Evolutionary conservation across 1,284 basidiomycete genomes (phyloP), one percentile per base, ranked within the genome.

Genomic region (Blastosporella zonata): DNA sequence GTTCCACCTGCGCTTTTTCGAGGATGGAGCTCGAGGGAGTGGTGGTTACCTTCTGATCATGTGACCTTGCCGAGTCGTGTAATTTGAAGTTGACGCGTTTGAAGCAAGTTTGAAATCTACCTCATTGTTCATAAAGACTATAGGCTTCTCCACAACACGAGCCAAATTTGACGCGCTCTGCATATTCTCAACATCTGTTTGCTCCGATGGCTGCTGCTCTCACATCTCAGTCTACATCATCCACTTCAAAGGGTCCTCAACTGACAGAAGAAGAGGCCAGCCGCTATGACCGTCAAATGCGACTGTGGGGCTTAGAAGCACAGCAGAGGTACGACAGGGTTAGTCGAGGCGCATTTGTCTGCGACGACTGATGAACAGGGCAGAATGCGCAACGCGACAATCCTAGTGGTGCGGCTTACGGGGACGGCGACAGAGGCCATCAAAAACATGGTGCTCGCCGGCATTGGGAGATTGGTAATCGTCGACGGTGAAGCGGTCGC

Each of bases 231-330:
- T 34, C 46, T 21, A 38, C 41, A 28, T 48, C 50, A n/a, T 49
- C 48, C 12, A 25, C 27, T 46, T 43, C 54, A 33, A 36, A 53
- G 21, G 41, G n/a, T 7, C 53, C 43, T 12, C 50, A 55, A 31
- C 65, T 75, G 44, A 75, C 74, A 37, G 74, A 77, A 54, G 75
- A 76, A 58, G 74, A 77, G 59, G 73, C 73, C 13, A 74, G 69
- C 29, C 71, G 97, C 23, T 98, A 99, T 67, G 96, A 98, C 69
- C 86, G 96, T 33, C 96, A 98, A 70, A 97, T 99, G 72, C 83
- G 97, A 22, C 73, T 98, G 53, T 99, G 96, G 96, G 96, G 97
- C 37, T 79, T 97, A 23, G 96, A 97, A 67, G 96, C 97, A 22
- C 96, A 99, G 67, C 93, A 96, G 68, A 80, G 86, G 93, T 93